These are phyloP conservation scores for Magnolia changhungtana DNA, from an alignment of 164 flowering plant genomes.

Conservation along the genomic window DNA sequence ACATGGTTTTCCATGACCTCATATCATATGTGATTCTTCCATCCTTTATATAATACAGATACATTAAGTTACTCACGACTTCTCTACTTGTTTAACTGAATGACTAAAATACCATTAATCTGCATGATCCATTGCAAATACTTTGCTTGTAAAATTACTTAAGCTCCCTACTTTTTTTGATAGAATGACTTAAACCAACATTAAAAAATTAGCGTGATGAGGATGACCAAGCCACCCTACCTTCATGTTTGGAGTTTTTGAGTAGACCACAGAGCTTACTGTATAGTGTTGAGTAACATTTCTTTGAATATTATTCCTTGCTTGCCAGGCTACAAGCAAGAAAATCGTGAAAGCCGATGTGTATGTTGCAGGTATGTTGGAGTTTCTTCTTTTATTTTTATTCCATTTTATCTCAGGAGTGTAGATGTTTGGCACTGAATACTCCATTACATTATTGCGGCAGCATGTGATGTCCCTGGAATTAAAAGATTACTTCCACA, in stretches of 20 bases:
- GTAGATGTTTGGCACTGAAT: slow-evolving; percentile 1
- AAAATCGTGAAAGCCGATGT: slow-evolving; percentile 89
- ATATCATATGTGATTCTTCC: no score
- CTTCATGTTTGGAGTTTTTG: background rate
- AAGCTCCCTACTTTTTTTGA: background rate
- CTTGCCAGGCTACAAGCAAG: slow-evolving; percentile 80
- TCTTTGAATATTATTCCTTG: background rate
- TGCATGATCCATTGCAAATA: no score
- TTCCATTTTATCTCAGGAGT: background rate
- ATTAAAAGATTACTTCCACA: slow-evolving; percentile 82
- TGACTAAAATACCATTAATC: no score
- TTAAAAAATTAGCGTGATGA: background rate
- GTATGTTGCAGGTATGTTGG: slow-evolving; percentile 87
- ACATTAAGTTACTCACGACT: no score
- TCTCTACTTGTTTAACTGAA: no score
- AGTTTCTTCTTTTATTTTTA: background rate
- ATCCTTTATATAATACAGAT: no score
- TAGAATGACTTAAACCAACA: background rate
- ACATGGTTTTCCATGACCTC: no score
- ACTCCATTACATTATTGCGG: slow-evolving; percentile 16
- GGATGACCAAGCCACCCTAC: background rate
- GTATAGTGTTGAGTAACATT: background rate
- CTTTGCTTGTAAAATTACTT: no score
- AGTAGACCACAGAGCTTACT: background rate
- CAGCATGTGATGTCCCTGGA: slow-evolving; percentile 99